These are phyloP conservation scores for Piloderma croceum DNA, from an alignment of 768 basidiomycete genomes.

Conservation along the genomic window DNA sequence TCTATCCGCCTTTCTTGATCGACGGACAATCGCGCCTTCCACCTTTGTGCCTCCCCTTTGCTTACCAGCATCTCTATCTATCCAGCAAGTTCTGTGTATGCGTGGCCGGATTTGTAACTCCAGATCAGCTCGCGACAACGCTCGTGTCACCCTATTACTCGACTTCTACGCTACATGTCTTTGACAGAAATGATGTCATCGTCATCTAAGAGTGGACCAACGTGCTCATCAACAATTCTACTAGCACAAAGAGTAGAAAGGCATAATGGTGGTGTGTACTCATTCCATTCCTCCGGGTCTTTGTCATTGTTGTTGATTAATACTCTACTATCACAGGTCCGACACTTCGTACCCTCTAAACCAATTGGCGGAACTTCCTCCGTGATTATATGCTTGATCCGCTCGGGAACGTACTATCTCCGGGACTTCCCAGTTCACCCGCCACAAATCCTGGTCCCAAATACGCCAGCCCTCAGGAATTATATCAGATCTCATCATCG, in stretches of 20 bases:
- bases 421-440: too few species aligned
- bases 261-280: constrained; percentile 69
- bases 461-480: too few species aligned
- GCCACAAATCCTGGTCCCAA: too few species aligned
- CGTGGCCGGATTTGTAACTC: constrained; percentile 65
- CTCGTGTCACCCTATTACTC: constrained; percentile 48
- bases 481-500: too few species aligned
- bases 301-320: neutral
- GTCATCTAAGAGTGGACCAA: constrained; percentile 66
- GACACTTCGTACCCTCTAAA: constrained; percentile 81
- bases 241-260: constrained; percentile 59
- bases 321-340: constrained; percentile 31
- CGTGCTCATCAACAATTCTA: constrained; percentile 48
- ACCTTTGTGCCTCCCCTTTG: constrained; percentile 46
- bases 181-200: constrained; percentile 74
- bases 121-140: constrained; percentile 40
- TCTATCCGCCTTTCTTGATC: constrained; percentile 53
- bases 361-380: constrained; percentile 71
- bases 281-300: neutral
- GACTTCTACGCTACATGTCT: constrained; percentile 73
- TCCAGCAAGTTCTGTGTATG: constrained; percentile 65
- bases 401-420: too few species aligned
- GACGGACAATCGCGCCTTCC: constrained; percentile 65
- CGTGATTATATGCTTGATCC: constrained; percentile 62
- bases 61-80: neutral